phyloP scores from a whole-genome alignment of 2,329 filamentous ascomycete genomes.

The Pseudogymnoascus sp. region DNA sequence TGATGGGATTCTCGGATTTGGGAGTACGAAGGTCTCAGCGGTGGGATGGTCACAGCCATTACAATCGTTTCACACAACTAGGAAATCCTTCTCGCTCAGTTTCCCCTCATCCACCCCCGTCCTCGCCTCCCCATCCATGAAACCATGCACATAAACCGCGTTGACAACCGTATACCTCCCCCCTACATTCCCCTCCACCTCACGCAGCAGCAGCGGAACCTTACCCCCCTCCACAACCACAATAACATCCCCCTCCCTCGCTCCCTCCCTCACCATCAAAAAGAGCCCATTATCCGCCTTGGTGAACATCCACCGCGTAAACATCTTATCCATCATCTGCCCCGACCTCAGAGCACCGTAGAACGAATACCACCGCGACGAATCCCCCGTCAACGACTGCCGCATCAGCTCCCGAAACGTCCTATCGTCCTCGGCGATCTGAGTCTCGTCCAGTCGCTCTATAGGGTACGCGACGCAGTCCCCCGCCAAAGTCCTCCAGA shows the following conservation, averaged over 20 bases:
- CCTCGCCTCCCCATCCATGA: not conserved
- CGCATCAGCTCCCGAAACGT: not conserved
- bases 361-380: not conserved
- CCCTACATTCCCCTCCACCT: not conserved
- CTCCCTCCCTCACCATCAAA: conserved; percentile 1
- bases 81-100: not conserved
- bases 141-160: not conserved
- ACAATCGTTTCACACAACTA: not conserved
- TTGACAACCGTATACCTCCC: not conserved
- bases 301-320: not conserved
- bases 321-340: not conserved
- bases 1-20: no score
- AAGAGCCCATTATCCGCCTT: conserved; percentile 1
- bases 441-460: not conserved
- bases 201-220: not conserved
- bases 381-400: not conserved
- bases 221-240: conserved; percentile 3
- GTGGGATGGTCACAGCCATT: not conserved
- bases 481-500: conserved; percentile 13
- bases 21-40: no score
- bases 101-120: not conserved
- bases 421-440: not conserved
- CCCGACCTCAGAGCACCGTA: not conserved
- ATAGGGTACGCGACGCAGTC: conserved; percentile 16
- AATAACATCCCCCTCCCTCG: not conserved